Base-by-base conservation (phyloP, 2,329 filamentous ascomycete species). In the Aplosporella prunicola region DNA sequence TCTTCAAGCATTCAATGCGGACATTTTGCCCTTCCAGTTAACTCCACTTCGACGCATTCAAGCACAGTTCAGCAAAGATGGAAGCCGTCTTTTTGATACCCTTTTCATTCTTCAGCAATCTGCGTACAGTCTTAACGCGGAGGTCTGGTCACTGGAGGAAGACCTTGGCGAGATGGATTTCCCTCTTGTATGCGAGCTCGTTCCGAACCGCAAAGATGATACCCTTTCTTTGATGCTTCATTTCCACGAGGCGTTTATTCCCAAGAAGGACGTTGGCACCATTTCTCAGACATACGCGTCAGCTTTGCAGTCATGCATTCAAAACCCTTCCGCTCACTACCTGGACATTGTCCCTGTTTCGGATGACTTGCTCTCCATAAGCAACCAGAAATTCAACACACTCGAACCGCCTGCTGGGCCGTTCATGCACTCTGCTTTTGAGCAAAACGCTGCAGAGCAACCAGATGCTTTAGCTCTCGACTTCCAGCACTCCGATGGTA, bases 41-140 rank as follows among this genome's bases (percentile, higher is more conserved):
- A 83, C 80, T 1, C 75, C 85, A 1, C 60, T 93, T 17, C 74
- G 87, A 16, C 71, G 70, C 1, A 76, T 93, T 10, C 85, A 89
- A 48, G 62, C 61, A 2, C 60, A 67, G 47, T 45, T 64, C 51
- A 49, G 61, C 44, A 41, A 57, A 40, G 53, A 69, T 40, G 67
- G 70, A 2, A 59, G 60, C 13, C 68, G 67, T 9, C 62, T 94
- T 0, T 94, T 94, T 53, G 84, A 93, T 52, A 83, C 81, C 1
- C 61, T 94, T 20, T 64, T 95, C 11, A 72, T 95, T 32, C 64
- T 94, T 9, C 88, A 95, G 51, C 78, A 80, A 28, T 67, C 72
- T 0, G 50, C 65, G 5, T 39, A 45, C 8, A 43, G 55, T 1
- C 53, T 75, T 6, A 61, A 75, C 43, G 20, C 55, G n/a, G 45